phyloP scores from a whole-genome alignment of 139 green algal species.

The Tetradesmus lagerheimii region DNA sequence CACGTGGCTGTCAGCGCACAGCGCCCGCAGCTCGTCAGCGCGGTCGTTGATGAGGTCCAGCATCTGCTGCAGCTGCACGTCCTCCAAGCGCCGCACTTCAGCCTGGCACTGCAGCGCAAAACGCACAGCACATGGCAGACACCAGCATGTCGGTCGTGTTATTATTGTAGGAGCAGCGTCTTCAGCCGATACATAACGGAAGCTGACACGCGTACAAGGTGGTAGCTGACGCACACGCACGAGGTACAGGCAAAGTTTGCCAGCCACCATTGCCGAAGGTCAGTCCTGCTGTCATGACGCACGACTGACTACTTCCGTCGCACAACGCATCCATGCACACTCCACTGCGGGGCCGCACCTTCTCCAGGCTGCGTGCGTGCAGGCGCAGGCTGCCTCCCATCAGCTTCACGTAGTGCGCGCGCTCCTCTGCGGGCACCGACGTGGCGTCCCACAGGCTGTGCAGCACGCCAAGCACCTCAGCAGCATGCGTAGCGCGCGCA shows the following conservation, averaged over 20 bases:
- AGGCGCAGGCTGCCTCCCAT: conserved; percentile 49
- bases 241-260: too few species aligned
- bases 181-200: too few species aligned
- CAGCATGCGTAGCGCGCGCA: conserved; percentile 48
- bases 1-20: conserved; percentile 64
- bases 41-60: conserved; percentile 62
- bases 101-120: conserved; percentile 57
- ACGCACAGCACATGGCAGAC: too few species aligned
- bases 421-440: conserved; percentile 48
- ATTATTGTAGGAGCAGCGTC: too few species aligned
- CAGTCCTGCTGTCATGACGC: too few species aligned
- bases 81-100: conserved; percentile 71
- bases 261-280: too few species aligned
- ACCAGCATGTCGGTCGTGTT: too few species aligned
- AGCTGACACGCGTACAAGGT: too few species aligned
- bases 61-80: conserved; percentile 61
- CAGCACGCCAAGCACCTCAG: conserved; percentile 57
- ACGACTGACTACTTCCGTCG: too few species aligned
- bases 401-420: conserved; percentile 39
- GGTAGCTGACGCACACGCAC: too few species aligned
- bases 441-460: conserved; percentile 57
- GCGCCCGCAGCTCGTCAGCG: conserved; percentile 58
- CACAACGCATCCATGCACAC: neutral
- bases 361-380: conserved; percentile 54
- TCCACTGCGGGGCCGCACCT: conserved; percentile 39